phyloP scores from a whole-genome alignment of 805 yeast species.

The Yamadazyma paraphyllophila region DNA sequence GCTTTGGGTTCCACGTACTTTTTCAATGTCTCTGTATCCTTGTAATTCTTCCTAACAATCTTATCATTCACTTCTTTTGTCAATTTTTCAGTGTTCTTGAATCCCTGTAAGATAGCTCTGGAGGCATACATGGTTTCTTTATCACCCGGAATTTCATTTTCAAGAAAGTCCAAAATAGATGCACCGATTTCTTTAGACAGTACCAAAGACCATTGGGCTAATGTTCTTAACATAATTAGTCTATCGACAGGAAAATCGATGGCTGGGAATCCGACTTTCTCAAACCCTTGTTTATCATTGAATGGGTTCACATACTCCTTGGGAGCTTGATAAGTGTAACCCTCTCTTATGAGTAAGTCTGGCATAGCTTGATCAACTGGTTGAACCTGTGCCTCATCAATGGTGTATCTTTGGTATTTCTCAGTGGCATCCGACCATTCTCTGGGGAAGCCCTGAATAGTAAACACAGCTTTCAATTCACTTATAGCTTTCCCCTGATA shows the following conservation, averaged over 20 bases:
- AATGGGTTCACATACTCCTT: constrained; percentile 18
- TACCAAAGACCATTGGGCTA: constrained; percentile 37
- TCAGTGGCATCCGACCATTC: constrained; percentile 34
- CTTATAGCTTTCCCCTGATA: constrained; percentile 26
- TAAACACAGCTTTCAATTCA: constrained; percentile 30
- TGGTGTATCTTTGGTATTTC: constrained; percentile 7
- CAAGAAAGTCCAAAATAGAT: constrained; percentile 21
- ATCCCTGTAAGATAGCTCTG: constrained; percentile 35
- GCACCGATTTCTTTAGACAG: constrained; percentile 29
- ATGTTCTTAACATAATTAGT: constrained; percentile 33
- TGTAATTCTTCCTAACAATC: constrained; percentile 24
- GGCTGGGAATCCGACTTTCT: constrained; percentile 31
- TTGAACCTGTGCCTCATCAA: constrained; percentile 1
- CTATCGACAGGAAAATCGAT: constrained; percentile 32
- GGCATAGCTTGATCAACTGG: constrained; percentile 11
- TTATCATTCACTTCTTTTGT: constrained; percentile 32
- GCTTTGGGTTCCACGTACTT: constrained; percentile 40
- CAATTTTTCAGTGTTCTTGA: constrained; percentile 27
- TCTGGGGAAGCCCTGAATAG: constrained; percentile 32
- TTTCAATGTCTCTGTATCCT: constrained; percentile 17
- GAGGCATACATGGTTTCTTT: constrained; percentile 37
- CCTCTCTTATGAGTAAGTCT: constrained; percentile 11
- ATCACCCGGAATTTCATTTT: constrained; percentile 36
- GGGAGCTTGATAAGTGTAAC: constrained; percentile 8
- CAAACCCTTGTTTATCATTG: constrained; percentile 24